Evolutionary conservation across 129 eudicot species (phyloP).

Genomic region (Smallanthus sonchifolius): DNA sequence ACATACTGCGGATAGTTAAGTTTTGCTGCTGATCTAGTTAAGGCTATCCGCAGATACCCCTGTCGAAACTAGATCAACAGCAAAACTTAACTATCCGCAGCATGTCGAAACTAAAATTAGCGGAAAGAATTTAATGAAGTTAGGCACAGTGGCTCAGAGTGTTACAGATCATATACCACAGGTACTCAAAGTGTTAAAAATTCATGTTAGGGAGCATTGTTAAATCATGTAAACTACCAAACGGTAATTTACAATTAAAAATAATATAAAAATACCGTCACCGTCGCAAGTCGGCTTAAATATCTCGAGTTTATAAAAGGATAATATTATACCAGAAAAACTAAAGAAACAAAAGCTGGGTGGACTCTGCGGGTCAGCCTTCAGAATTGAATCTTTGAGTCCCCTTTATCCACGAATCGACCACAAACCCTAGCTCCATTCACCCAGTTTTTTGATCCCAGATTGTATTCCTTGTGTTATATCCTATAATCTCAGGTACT

Average conservation of each 20-base stretch:
- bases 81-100: no score
- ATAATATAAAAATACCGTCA: background rate
- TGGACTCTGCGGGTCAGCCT: conserved; percentile 22
- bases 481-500: conserved; percentile 14
- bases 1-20: no score
- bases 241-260: background rate
- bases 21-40: no score
- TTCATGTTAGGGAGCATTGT: no score
- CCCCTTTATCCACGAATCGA: conserved; percentile 14
- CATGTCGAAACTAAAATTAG: no score
- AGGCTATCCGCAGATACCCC: no score
- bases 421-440: conserved; percentile 16
- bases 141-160: no score
- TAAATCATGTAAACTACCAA: no score
- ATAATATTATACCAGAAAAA: background rate
- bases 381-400: conserved; percentile 4
- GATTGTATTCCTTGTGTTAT: background rate
- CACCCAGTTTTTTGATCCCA: background rate
- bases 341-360: conserved; percentile 13
- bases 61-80: no score
- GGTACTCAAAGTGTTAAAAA: no score
- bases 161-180: no score
- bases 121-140: no score
- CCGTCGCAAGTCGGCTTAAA: conserved; percentile 8
- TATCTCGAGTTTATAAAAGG: conserved; percentile 5